Evolutionary conservation across 2,329 filamentous ascomycete genomes (phyloP).

Genomic region (Dendryphion nanum): DNA sequence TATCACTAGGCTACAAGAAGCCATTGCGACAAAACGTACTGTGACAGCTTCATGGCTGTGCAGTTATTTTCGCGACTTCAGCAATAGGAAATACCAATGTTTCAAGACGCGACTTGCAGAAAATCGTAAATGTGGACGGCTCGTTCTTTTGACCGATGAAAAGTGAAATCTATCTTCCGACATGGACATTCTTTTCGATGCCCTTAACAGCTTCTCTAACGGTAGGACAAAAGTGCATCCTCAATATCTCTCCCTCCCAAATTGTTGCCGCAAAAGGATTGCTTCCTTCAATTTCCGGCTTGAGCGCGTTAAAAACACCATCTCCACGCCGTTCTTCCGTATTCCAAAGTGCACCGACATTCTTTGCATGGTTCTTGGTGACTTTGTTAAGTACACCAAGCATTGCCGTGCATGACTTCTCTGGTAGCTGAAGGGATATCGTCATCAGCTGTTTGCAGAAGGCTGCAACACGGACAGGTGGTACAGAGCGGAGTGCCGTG

Average conservation of each 20-base stretch:
- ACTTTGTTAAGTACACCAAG: conserved; percentile 76
- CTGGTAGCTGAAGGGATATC: conserved; percentile 78
- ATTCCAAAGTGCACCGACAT: conserved; percentile 85
- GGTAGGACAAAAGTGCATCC: conserved; percentile 81
- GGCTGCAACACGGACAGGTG: conserved; percentile 81
- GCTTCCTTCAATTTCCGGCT: conserved; percentile 71
- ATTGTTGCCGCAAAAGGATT: conserved; percentile 89
- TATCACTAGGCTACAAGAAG: too few species aligned
- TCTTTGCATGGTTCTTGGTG: conserved; percentile 75
- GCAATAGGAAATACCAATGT: too few species aligned
- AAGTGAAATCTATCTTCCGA: conserved; percentile 25
- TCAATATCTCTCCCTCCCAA: conserved; percentile 89
- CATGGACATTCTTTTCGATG: conserved; percentile 33
- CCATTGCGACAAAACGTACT: too few species aligned
- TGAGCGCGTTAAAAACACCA: conserved; percentile 75
- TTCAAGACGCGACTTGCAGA: too few species aligned
- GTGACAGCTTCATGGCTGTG: too few species aligned
- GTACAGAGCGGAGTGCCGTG: conserved; percentile 70
- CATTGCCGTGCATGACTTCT: conserved; percentile 81
- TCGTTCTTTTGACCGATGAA: too few species aligned
- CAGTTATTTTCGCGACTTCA: too few species aligned
- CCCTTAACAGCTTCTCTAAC: conserved; percentile 68
- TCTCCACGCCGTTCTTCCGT: conserved; percentile 92
- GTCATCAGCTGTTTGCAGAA: conserved; percentile 92
- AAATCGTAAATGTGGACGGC: too few species aligned